Conservation (phyloP, 2,329 filamentous ascomycete genomes). For the Purpureocillium lavendulum region DNA sequence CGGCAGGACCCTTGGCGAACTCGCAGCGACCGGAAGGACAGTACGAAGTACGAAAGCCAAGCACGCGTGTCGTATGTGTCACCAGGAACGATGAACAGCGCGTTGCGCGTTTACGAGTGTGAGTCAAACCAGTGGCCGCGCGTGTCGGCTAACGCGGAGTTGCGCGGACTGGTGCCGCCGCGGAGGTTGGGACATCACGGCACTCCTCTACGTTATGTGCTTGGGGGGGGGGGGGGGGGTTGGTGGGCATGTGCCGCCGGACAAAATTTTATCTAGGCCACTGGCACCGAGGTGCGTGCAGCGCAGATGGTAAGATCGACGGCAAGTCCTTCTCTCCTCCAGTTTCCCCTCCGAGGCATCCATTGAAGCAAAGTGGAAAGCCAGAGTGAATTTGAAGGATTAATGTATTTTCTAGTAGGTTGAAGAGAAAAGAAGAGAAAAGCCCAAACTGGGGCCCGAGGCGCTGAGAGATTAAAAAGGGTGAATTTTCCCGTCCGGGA, state of each 20-base stretch:
- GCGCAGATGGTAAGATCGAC: slow-evolving; percentile 42
- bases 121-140: too few relatives aligned
- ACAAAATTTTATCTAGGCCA: slow-evolving; percentile 26
- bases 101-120: too few relatives aligned
- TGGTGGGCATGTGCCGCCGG: slow-evolving; percentile 20
- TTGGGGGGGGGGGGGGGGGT: too few relatives aligned
- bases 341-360: slow-evolving; percentile 60
- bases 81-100: too few relatives aligned
- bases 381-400: slow-evolving; percentile 65
- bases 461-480: not conserved
- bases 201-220: too few relatives aligned
- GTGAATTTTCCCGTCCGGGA: slow-evolving; percentile 4
- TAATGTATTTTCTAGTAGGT: slow-evolving; percentile 33
- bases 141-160: too few relatives aligned
- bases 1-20: too few relatives aligned
- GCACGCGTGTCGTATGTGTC: too few relatives aligned
- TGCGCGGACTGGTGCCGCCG: too few relatives aligned
- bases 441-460: slow-evolving; percentile 2
- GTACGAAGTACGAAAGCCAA: too few relatives aligned
- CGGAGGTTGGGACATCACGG: too few relatives aligned
- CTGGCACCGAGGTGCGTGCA: slow-evolving; percentile 22
- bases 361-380: slow-evolving; percentile 39
- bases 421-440: slow-evolving; percentile 22
- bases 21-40: too few relatives aligned
- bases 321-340: slow-evolving; percentile 52